Conservation (phyloP, 106 monocot species). For the Chionographis japonica region DNA sequence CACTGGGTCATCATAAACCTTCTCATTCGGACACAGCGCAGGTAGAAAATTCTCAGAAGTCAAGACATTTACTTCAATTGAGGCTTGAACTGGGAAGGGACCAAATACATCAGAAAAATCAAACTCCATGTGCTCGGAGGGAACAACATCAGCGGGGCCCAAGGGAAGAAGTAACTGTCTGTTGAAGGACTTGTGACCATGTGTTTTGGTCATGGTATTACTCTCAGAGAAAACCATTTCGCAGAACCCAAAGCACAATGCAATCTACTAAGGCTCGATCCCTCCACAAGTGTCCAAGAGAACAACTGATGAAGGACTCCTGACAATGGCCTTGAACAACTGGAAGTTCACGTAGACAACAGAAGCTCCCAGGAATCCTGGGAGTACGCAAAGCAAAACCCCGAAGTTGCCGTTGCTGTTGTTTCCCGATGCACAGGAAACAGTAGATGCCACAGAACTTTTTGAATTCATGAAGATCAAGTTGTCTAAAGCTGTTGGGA, state of each 20-base stretch:
- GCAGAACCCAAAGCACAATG: conserved; percentile 3
- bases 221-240: conserved; percentile 79
- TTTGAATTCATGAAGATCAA: conserved; percentile 84
- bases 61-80: conserved; percentile 28
- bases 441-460: conserved; percentile 59
- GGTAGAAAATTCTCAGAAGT: conserved; percentile 19
- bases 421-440: conserved; percentile 98
- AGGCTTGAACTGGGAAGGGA: conserved; percentile 42
- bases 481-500: conserved; percentile 43
- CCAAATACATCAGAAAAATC: conserved; percentile 98
- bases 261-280: conserved; percentile 40
- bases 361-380: conserved; percentile 58
- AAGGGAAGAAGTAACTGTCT: conserved; percentile 57
- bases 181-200: conserved; percentile 24
- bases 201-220: conserved; percentile 18
- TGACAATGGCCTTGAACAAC: conserved; percentile 88
- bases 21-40: conserved; percentile 24
- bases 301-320: conserved; percentile 56
- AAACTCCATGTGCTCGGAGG: conserved; percentile 65
- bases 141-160: conserved; percentile 54
- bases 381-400: conserved; percentile 42
- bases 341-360: conserved; percentile 71
- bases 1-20: conserved; percentile 55
- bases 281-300: conserved; percentile 39
- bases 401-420: conserved; percentile 44